Base-by-base conservation (phyloP, 768 basidiomycete genomes). In the Multifurca ochricompacta region DNA sequence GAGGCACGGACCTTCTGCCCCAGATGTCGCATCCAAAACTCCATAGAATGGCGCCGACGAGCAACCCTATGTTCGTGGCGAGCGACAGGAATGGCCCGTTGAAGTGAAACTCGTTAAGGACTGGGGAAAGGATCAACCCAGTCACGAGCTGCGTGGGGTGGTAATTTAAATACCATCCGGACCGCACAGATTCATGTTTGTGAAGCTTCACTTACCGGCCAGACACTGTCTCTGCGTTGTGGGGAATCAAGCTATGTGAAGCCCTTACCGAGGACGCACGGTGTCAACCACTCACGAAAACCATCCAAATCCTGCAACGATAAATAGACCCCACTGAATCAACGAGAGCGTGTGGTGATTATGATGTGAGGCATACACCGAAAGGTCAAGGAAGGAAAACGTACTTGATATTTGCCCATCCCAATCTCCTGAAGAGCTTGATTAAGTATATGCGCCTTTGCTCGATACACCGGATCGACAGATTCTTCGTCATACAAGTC, bases 291-390 rank as follows among this genome's bases (percentile, higher is more conserved):
- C 82, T 66, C 65, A 85, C 83, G 82, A 79, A 54, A 86, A 75
- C 84, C 83, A 87, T 48, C 85, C 85, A 67, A 87, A 85, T 2
- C 83, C 85, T 16, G 83, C 76, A 27, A 85, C 81, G 48, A 79
- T 51, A 64, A 87, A 86, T 32, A 87, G 64, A 53, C 71, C 69
- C 72, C 80, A 83, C 82, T 85, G 45, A 58, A 52, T 48, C 48
- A 21, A 43, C 18, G 19, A 27, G 30, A n/a, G 11, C 16, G 49
- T 1, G 21, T 16, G 19, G 18, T 16, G 19, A n/a, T 23, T 21
- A 16, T 8, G 40, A 46, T 3, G 25, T 27, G 40, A 46, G 2
- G 25, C 19, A 4, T 25, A 14, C 42, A 48, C 56, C 23, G 14
- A 43, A 35, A 32, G 4, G 25, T 28, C 21, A 31, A 43, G 9